These are phyloP conservation scores for Hymenoscyphus albidus DNA, from an alignment of 2,329 filamentous ascomycete genomes.

Conservation along the genomic window DNA sequence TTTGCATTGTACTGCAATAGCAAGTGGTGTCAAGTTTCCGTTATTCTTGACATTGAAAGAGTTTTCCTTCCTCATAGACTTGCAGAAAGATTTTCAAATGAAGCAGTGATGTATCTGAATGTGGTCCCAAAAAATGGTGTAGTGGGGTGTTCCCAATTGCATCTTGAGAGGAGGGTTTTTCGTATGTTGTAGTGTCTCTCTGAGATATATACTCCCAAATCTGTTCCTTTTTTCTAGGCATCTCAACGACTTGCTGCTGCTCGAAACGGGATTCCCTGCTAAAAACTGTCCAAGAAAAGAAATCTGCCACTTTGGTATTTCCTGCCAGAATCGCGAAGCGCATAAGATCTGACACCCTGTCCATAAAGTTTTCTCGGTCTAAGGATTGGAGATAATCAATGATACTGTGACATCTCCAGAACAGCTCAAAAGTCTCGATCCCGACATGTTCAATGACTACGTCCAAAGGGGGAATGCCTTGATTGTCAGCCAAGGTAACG, in stretches of 20 bases:
- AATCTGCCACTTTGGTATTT: neutral
- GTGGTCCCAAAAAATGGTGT: neutral
- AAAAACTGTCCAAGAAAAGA: neutral
- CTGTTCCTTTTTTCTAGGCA: neutral
- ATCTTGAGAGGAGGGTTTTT: neutral
- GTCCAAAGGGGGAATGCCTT: neutral
- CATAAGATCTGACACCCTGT: neutral
- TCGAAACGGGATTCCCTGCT: neutral
- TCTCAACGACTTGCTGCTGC: neutral
- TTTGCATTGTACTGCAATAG: neutral
- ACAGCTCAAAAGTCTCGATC: neutral
- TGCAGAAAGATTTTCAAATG: neutral
- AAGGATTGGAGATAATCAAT: neutral
- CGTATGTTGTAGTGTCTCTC: neutral
- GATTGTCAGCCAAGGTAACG: neutral
- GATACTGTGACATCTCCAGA: neutral
- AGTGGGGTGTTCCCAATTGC: neutral
- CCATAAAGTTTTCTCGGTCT: neutral
- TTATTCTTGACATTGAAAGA: neutral
- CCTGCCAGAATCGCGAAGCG: neutral
- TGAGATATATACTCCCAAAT: neutral
- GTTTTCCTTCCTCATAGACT: neutral
- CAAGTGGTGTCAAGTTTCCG: neutral
- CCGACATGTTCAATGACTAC: neutral
- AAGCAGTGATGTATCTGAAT: neutral